Base-by-base conservation (phyloP, 2,329 filamentous ascomycete species). In the Colletotrichum liaoningense region DNA sequence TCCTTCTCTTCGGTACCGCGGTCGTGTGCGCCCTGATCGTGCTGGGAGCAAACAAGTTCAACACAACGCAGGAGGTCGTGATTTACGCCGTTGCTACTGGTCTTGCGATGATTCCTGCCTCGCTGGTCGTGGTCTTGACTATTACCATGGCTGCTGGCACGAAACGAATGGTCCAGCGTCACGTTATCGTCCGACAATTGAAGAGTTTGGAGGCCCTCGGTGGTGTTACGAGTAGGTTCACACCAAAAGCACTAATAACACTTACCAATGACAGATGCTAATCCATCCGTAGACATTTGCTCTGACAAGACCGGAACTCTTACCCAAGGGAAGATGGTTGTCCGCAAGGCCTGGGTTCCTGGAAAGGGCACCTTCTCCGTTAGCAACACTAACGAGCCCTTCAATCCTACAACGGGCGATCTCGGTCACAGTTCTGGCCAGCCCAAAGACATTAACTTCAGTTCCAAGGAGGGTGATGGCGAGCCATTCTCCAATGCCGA, bases 1-100 rank as follows among this genome's bases (percentile, higher is more conserved):
- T 93, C 30, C 81, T 92, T 2, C 88, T 94, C 2, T 93, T 94
- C 77, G 89, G 86, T 60, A 88, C 92, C 42, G 92, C 84, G 57
- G 78, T 86, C 46, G 72, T 86, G 64, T 84, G 85, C 63, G 84
- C 83, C 28, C 81, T 86, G 69, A 86, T 87, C 63, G 85, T 86
- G 22, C 80, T 86, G 69, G 84, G 79, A 0, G 85, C 81, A 57
- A 86, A 86, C 76, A 79, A 81, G 71, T 85, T 83, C 79, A 74
- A 79, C 58, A 77, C 81, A 49, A 76, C 78, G 42, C 81, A 81
- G 52, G 83, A 86, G 38, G 83, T 85, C 71, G 78, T 86, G 69
- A 83, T 86, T 72, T 86, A 85, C 76, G 84, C 83, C 30, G 84
- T 86, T 62, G 84, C 83, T 30, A 84, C 85, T 42, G 84, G 84